Conservation (phyloP, 306 rosid species). For the Chamaecrista fasciculata region DNA sequence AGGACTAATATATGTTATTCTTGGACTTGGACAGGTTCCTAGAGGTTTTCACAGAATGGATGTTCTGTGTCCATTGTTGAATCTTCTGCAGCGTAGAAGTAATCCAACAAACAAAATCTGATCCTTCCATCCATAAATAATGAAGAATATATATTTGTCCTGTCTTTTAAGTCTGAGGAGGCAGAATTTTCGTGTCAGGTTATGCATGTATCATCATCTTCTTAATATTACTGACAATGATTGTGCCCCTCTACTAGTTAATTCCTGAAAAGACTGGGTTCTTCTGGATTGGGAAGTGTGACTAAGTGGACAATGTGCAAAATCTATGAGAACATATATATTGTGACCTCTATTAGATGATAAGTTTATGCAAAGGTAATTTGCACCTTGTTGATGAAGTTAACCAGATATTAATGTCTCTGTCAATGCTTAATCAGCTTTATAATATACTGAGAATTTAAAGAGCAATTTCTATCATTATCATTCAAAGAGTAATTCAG, state of each 20-base stretch:
- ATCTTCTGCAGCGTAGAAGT: conserved; percentile 68
- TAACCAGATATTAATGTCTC: too few relatives aligned
- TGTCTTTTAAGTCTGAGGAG: conserved; percentile 20
- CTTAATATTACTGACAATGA: not conserved
- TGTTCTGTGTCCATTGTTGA: conserved; percentile 76
- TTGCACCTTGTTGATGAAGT: too few relatives aligned
- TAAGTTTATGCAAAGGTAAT: too few relatives aligned
- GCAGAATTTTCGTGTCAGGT: not conserved
- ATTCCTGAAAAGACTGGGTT: not conserved
- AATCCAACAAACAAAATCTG: conserved; percentile 44
- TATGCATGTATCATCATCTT: not conserved
- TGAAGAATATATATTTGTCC: not conserved
- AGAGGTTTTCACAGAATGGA: conserved; percentile 91
- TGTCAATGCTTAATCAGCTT: too few relatives aligned
- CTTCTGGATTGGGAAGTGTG: not conserved
- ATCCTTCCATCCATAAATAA: conserved; percentile 10
- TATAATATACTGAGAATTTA: too few relatives aligned
- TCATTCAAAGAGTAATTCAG: not conserved
- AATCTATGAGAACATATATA: not conserved
- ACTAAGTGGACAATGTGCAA: not conserved
- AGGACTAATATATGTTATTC: not conserved
- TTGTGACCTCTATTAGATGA: too few relatives aligned
- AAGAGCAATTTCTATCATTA: too few relatives aligned
- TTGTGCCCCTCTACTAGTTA: not conserved
- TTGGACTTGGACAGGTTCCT: conserved; percentile 51